Conservation (phyloP, 1,284 basidiomycete genomes). For the Sporisorium reilianum region DNA sequence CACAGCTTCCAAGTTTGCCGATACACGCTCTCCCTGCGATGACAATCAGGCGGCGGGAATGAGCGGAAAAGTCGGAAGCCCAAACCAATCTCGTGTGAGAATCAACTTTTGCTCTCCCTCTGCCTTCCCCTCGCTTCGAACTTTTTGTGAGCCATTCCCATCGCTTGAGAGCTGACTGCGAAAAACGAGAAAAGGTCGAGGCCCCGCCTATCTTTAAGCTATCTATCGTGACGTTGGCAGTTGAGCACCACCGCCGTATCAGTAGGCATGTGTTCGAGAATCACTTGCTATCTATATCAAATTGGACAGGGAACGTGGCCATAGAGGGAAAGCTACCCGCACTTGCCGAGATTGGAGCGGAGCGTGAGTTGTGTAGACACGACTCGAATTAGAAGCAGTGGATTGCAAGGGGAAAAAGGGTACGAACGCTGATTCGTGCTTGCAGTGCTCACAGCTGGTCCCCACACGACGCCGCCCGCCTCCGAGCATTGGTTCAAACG, state of each 20-base stretch:
- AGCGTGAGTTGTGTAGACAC: not conserved
- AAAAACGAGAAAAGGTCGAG: not conserved
- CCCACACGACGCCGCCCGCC: not conserved
- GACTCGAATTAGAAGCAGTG: not conserved
- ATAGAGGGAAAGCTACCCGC: not conserved
- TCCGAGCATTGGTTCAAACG: not conserved
- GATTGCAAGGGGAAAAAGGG: not conserved
- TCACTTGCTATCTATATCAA: not conserved
- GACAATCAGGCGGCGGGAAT: slow-evolving; percentile 1
- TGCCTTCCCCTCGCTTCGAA: not conserved
- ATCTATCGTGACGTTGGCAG: too few relatives aligned
- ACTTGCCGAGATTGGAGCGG: not conserved
- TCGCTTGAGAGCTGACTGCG: not conserved
- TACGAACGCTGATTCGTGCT: slow-evolving; percentile 2
- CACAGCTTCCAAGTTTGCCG: slow-evolving; percentile 7
- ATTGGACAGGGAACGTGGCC: not conserved
- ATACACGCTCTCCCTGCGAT: not conserved
- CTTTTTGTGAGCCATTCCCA: not conserved
- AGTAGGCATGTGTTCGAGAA: not conserved
- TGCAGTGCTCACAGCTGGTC: too few relatives aligned
- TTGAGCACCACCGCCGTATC: not conserved
- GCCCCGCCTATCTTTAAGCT: not conserved
- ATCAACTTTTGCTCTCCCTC: not conserved
- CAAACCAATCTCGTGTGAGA: slow-evolving; percentile 1
- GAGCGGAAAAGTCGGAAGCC: slow-evolving; percentile 12